phyloP scores from a whole-genome alignment of 2,329 filamentous ascomycete genomes.

The Talaromyces piceae region DNA sequence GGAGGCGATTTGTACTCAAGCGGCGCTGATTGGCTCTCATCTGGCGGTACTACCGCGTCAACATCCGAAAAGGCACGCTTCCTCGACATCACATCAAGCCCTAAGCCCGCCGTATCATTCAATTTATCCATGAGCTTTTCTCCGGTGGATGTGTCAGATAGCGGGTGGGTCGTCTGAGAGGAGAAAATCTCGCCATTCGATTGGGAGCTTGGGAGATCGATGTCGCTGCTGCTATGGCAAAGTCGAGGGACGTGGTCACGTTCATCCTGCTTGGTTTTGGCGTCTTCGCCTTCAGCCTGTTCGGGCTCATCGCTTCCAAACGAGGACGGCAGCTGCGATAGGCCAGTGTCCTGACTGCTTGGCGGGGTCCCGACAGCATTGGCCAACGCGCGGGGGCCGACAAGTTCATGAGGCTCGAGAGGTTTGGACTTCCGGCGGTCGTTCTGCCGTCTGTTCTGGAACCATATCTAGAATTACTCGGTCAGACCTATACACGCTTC shows the following conservation, averaged over 20 bases:
- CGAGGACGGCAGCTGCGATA: slow-evolving; percentile 21
- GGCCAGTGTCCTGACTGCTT: slow-evolving; percentile 20
- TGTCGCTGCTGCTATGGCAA: not conserved
- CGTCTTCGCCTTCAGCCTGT: not conserved
- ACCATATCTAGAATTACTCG: slow-evolving; percentile 70
- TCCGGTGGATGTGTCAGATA: not conserved
- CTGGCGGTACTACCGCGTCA: slow-evolving; percentile 5
- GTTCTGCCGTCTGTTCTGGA: slow-evolving; percentile 91
- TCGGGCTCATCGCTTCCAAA: slow-evolving; percentile 21
- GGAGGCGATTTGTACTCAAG: slow-evolving; percentile 25
- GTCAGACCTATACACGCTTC: not conserved
- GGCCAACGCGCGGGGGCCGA: slow-evolving; percentile 26
- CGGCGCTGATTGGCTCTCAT: not conserved
- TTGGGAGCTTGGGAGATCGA: not conserved
- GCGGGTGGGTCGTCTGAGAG: not conserved
- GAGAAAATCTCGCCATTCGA: not conserved
- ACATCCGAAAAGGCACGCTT: slow-evolving; percentile 29
- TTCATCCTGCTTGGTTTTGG: not conserved
- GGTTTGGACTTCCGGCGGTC: slow-evolving; percentile 83
- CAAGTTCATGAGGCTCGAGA: slow-evolving; percentile 68
- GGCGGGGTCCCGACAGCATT: slow-evolving; percentile 21
- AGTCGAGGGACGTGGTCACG: not conserved
- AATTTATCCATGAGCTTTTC: not conserved
- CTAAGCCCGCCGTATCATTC: not conserved
- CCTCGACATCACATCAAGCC: slow-evolving; percentile 19